Evolutionary conservation across 192 early-diverging fungal species (phyloP), one percentile per base, ranked within the genome.

Genomic region (Coemansia javaensis): DNA sequence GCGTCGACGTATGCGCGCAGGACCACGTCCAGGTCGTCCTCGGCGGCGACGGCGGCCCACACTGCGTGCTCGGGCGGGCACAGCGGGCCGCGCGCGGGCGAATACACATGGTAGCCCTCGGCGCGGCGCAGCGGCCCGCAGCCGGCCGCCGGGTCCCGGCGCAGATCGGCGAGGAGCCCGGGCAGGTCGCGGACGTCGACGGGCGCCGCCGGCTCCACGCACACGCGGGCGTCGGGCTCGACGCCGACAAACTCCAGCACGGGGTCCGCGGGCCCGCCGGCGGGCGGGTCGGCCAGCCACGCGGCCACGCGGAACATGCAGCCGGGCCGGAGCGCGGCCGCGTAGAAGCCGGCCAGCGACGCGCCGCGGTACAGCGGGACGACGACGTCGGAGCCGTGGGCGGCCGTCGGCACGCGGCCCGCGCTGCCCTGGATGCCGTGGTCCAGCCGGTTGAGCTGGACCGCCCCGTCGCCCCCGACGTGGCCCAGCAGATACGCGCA

Each of bases 371-470:
- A 73, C 10, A 73, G 44, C 7, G 69, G 69, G 31, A 61, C 46
- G 3, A 55, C 53, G 18, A 53, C 36, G 13, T 73, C 69, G 15
- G 53, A 53, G 27, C 30, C 39, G 18, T 50, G 48, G 0, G 40
- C 54, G 4, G 54, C 41, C 1, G 69, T 73, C 8, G 69, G 69
- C n/a, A 57, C n/a, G 9, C 56, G 69, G 24, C 36, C 27, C 1
- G 50, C 54, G 5, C 31, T 21, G 25, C 40, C 13, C 20, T 28
- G 21, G 7, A 73, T 50, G 1, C 69, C 69, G 14, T 56, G 57
- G 34, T 73, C 69, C 25, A 73, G 54, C 31, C 53, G 48, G 32
- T 73, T 73, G 21, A 73, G 48, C 32, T 65, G 34, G n/a, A 57
- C 35, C 5, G 62, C 44, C n/a, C 58, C 63, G 21, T 73, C 58